These are phyloP conservation scores for Chalciporus piperatus DNA, from an alignment of 768 basidiomycete genomes.

Conservation along the genomic window DNA sequence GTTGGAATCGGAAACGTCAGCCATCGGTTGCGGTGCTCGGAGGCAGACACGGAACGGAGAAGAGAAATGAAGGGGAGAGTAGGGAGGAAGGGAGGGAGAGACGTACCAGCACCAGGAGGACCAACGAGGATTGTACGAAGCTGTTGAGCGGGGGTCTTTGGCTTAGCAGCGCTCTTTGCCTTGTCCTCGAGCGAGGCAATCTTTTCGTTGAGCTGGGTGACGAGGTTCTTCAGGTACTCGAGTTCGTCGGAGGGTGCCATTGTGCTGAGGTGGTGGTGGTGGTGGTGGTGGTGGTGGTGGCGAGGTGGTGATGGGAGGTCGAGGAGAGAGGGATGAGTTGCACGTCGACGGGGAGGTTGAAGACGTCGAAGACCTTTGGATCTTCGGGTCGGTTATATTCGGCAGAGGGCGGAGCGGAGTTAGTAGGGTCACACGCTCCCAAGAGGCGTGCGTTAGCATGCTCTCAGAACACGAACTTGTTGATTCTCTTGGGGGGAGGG, in stretches of 20 bases:
- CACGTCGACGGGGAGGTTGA: background rate
- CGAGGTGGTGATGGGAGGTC: background rate
- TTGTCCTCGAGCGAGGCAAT: conserved; percentile 75
- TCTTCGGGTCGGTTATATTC: background rate
- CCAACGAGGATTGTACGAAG: conserved; percentile 91
- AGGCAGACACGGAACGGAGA: too few species aligned
- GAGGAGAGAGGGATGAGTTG: background rate
- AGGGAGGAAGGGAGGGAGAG: background rate
- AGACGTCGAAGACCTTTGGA: conserved; percentile 1
- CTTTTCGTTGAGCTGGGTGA: conserved; percentile 87
- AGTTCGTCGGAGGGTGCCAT: conserved; percentile 79
- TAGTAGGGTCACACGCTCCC: background rate
- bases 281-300: background rate
- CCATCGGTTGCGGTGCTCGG: too few species aligned
- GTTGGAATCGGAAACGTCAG: background rate
- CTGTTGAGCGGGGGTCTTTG: conserved; percentile 70
- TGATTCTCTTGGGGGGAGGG: too few species aligned
- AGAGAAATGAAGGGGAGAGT: too few species aligned
- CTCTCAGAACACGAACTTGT: too few species aligned
- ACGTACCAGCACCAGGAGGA: conserved; percentile 93
- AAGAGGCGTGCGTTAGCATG: too few species aligned
- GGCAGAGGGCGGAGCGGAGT: background rate
- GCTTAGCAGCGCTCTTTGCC: conserved; percentile 45
- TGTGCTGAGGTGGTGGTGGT: conserved; percentile 5
- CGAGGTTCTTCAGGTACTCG: conserved; percentile 92